A percentile compares a stretch with the other conserved stretches of the same genome.
Conservation (phyloP, 1,284 basidiomycete genomes). For the Moniliophthora roreri region DNA sequence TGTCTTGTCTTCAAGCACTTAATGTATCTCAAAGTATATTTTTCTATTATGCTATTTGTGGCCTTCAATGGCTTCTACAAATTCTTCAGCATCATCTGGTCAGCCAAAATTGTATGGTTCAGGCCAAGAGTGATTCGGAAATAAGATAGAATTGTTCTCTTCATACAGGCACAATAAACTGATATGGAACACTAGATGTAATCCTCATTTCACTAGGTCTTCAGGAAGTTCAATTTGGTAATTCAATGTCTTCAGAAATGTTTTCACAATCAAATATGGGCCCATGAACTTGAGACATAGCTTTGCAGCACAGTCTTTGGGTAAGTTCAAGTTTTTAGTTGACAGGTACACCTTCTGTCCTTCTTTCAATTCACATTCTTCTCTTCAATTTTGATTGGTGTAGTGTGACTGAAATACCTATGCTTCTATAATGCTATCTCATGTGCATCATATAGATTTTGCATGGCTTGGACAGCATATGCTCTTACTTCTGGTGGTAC, state of each 20-base stretch:
- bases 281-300: slow-evolving; percentile 20
- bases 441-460: slow-evolving; percentile 12
- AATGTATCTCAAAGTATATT: slow-evolving; percentile 29
- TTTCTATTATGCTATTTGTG: slow-evolving; percentile 27
- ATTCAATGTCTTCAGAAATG: slow-evolving; percentile 15
- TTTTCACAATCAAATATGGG: slow-evolving; percentile 17
- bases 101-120: slow-evolving; percentile 12
- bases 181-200: slow-evolving; percentile 31
- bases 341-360: no score
- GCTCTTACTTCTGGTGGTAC: neutral
- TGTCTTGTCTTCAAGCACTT: slow-evolving; percentile 31
- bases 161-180: slow-evolving; percentile 25
- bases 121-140: slow-evolving; percentile 17
- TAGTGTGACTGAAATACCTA: slow-evolving; percentile 16
- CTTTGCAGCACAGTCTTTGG: slow-evolving; percentile 18
- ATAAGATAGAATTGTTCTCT: neutral
- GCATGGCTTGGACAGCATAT: slow-evolving; percentile 5
- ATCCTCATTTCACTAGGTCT: slow-evolving; percentile 21
- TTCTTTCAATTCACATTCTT: slow-evolving; percentile 3
- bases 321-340: slow-evolving; percentile 18
- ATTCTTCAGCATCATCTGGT: slow-evolving; percentile 28
- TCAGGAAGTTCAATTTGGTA: slow-evolving; percentile 26
- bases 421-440: slow-evolving; percentile 19
- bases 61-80: slow-evolving; percentile 26
- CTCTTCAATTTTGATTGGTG: slow-evolving; percentile 13